These are phyloP conservation scores for Panaeolus papilionaceus DNA, from an alignment of 768 basidiomycete species.

Conservation along the genomic window DNA sequence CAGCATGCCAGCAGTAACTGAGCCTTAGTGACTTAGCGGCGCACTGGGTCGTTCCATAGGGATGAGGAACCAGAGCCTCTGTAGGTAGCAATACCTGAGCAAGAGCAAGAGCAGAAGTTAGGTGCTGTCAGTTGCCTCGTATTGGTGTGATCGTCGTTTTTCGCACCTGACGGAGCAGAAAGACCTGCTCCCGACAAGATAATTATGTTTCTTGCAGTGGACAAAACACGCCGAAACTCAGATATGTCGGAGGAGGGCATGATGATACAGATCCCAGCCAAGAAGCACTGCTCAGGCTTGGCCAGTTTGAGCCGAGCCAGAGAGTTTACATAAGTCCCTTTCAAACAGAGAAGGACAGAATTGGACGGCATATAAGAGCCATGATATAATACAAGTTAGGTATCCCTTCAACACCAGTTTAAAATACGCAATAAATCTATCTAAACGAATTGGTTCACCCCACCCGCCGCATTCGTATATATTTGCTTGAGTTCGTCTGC, in stretches of 20 bases:
- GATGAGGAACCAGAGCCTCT: conserved; percentile 19
- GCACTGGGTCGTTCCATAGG: conserved; percentile 10
- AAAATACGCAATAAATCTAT: not conserved
- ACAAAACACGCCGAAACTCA: conserved; percentile 24
- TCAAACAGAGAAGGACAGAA: not conserved
- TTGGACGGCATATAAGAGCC: not conserved
- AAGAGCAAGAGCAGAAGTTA: not conserved
- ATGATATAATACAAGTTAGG: not conserved
- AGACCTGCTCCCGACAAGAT: conserved; percentile 27
- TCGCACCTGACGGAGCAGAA: conserved; percentile 28
- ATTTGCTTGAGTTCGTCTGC: not conserved
- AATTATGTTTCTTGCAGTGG: conserved; percentile 20
- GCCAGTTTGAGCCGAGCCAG: not conserved
- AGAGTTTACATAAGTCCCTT: not conserved
- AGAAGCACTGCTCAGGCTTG: not conserved
- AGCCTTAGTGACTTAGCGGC: not conserved
- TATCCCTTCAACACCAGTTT: not conserved
- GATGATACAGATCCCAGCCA: not conserved
- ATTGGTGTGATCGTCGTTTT: not conserved
- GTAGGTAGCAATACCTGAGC: conserved; percentile 27
- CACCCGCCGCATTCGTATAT: not conserved
- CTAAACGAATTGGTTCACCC: not conserved
- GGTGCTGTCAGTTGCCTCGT: not conserved
- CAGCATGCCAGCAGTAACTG: not conserved
- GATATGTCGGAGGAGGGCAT: conserved; percentile 20